Conservation (phyloP, 176 grass and related monocot species). For the Raddia guianensis region DNA sequence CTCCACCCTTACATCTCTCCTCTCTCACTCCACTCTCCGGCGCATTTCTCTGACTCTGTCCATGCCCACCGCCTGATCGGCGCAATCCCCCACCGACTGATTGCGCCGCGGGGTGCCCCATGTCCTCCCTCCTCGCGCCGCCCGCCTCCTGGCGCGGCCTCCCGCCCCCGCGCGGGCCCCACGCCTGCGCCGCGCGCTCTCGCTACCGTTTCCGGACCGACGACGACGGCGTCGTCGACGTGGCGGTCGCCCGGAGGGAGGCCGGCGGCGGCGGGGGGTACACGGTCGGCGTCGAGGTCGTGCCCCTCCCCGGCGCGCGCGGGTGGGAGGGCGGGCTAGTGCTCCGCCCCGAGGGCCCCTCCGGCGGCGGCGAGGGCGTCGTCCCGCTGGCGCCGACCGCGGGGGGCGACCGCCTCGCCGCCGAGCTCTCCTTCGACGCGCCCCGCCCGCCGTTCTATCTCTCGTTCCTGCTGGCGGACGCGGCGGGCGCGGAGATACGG, state of each 20-base stretch:
- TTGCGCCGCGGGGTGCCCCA: neutral
- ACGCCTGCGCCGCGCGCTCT: conserved; percentile 19
- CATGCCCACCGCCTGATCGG: conserved; percentile 39
- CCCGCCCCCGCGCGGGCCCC: neutral
- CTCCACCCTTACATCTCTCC: neutral
- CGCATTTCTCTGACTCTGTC: neutral
- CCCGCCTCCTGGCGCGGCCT: conserved; percentile 18
- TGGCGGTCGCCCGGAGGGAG: conserved; percentile 36
- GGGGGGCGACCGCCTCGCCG: conserved; percentile 5
- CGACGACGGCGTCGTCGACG: conserved; percentile 58
- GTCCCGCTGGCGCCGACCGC: conserved; percentile 27
- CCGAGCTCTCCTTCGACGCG: conserved; percentile 51
- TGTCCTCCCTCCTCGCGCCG: conserved; percentile 46
- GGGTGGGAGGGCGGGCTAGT: conserved; percentile 24
- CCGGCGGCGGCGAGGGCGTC: conserved; percentile 26
- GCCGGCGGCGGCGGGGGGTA: conserved; percentile 27
- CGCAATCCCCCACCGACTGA: conserved; percentile 44
- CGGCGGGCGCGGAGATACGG: conserved; percentile 52
- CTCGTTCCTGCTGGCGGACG: conserved; percentile 70
- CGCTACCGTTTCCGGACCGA: conserved; percentile 56
- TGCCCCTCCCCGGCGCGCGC: neutral
- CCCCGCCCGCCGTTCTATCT: conserved; percentile 65
- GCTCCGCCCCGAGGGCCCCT: conserved; percentile 35
- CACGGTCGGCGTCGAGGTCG: conserved; percentile 46
- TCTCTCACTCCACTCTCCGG: neutral